Conservation (phyloP, 2,329 filamentous ascomycete species). For the Verticillium albo-atrum region DNA sequence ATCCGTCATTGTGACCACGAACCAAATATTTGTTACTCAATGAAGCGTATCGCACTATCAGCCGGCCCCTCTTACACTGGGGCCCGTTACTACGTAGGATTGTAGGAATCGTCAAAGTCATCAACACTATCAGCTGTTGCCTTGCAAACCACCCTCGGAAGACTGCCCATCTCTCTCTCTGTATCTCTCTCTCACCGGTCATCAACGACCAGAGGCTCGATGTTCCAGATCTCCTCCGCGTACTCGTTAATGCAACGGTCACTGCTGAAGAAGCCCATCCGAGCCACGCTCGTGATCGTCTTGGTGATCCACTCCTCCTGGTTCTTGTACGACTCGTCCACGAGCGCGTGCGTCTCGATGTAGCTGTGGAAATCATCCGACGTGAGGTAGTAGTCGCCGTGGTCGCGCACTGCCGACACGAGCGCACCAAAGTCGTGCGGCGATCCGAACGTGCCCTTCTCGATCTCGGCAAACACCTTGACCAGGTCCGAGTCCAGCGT, state of each 20-base stretch:
- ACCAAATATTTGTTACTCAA: too few species aligned
- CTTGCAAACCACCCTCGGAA: too few species aligned
- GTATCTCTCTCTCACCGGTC: too few species aligned
- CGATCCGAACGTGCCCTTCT: conserved; percentile 76
- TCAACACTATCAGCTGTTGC: too few species aligned
- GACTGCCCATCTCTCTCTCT: too few species aligned
- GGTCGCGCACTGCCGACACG: conserved; percentile 79
- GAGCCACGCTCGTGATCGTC: conserved; percentile 78
- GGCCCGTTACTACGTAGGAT: too few species aligned
- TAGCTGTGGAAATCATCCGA: conserved; percentile 98
- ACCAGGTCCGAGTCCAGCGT: conserved; percentile 70
- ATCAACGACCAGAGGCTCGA: conserved; percentile 67
- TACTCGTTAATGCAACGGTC: conserved; percentile 97
- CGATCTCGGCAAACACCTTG: conserved; percentile 81
- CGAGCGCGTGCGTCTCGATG: conserved; percentile 81
- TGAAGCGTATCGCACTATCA: too few species aligned
- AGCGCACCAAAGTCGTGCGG: conserved; percentile 75
- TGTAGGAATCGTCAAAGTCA: too few species aligned
- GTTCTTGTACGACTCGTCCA: conserved; percentile 88
- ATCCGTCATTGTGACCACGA: too few species aligned
- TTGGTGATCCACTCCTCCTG: conserved; percentile 91
- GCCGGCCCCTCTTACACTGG: too few species aligned
- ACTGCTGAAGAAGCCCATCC: conserved; percentile 97
- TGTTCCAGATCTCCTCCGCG: conserved; percentile 94
- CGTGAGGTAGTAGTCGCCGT: conserved; percentile 96